Percentiles rank a stretch among this genome's conserved stretches.
Conservation (phyloP, 208 protist genomes). For the Acanthamoeba rhysodes region DNA sequence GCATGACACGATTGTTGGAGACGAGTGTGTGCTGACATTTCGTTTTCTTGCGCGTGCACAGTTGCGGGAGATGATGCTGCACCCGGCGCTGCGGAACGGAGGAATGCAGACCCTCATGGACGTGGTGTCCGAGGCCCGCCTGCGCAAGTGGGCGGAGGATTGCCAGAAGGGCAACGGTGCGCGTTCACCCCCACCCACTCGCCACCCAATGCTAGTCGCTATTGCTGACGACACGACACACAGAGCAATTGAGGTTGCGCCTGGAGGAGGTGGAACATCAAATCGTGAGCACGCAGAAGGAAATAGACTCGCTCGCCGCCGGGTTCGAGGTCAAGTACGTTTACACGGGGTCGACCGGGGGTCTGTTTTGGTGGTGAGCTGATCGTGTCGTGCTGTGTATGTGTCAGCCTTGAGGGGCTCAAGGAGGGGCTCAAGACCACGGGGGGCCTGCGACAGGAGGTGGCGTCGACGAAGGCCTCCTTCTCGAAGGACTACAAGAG, state of each 20-base stretch:
- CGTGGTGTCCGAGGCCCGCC: not conserved
- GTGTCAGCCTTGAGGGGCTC: not conserved
- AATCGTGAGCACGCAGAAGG: not conserved
- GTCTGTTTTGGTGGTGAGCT: too few species aligned
- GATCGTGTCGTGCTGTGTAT: too few species aligned
- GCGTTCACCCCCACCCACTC: not conserved
- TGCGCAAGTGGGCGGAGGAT: conserved; percentile 27
- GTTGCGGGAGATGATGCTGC: conserved; percentile 27
- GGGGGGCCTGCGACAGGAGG: conserved; percentile 21
- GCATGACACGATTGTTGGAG: not conserved
- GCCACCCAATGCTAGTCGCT: not conserved
- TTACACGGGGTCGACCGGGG: too few species aligned
- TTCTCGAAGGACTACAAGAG: conserved; percentile 63
- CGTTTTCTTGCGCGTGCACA: not conserved
- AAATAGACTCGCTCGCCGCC: not conserved
- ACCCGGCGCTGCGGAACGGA: not conserved
- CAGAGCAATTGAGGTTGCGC: conserved; percentile 32
- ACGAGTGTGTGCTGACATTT: not conserved
- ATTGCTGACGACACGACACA: not conserved
- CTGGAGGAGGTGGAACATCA: conserved; percentile 4
- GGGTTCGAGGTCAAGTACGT: not conserved
- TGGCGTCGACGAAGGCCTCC: conserved; percentile 33
- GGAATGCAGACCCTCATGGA: not conserved
- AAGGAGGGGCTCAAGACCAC: conserved; percentile 23
- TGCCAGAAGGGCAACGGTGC: conserved; percentile 4